A percentile compares a stretch with the other conserved stretches of the same genome.
These are phyloP conservation scores for Saccharomyces pastorianus DNA, from an alignment of 1,139 yeast genomes.

Conservation along the genomic window DNA sequence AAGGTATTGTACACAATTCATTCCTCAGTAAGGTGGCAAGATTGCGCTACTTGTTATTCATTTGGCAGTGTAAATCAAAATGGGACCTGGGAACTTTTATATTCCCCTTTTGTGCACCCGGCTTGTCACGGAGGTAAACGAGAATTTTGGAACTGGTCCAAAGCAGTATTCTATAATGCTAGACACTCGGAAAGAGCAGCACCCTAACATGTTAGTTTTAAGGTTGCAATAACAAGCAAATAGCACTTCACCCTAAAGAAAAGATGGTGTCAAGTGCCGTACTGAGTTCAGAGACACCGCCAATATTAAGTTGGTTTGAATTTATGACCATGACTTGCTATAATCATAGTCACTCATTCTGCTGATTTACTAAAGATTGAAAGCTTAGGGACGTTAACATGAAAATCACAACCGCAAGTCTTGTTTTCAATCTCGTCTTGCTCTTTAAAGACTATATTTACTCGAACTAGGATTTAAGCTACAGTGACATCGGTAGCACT, in stretches of 20 bases:
- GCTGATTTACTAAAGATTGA: background rate
- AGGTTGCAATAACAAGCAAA: background rate
- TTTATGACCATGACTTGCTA: background rate
- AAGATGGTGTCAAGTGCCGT: background rate
- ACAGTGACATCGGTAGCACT: background rate
- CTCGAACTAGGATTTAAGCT: background rate
- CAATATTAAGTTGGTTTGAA: background rate
- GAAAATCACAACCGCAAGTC: background rate
- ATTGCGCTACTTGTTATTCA: too few species aligned
- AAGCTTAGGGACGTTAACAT: background rate
- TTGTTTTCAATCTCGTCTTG: background rate
- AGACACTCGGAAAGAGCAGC: background rate
- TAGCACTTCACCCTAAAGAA: background rate
- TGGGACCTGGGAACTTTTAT: background rate
- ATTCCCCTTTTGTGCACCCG: slow-evolving; percentile 26
- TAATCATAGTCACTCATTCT: background rate
- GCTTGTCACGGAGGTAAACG: slow-evolving; percentile 27
- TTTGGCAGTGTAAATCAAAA: too few species aligned
- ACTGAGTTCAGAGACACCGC: background rate
- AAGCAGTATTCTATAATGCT: background rate
- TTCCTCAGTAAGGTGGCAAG: too few species aligned
- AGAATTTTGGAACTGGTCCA: background rate
- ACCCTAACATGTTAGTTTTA: background rate
- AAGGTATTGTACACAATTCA: too few species aligned
- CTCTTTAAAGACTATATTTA: background rate